These are phyloP conservation scores for Epicoccum nigrum DNA, from an alignment of 2,329 filamentous ascomycete species.

Conservation along the genomic window DNA sequence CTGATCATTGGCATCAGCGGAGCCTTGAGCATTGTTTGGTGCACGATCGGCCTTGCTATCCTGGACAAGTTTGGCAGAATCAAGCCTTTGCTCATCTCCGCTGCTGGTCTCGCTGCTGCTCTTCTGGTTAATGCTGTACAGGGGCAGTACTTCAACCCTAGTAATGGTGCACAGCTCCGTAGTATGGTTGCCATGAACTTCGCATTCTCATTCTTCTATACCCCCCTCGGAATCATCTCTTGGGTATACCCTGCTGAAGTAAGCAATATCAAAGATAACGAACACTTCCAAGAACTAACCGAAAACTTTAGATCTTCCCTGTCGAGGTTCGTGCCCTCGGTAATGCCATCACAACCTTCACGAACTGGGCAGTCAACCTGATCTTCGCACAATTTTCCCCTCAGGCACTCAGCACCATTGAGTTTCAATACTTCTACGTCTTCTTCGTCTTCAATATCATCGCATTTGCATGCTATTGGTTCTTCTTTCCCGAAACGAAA, in stretches of 20 bases:
- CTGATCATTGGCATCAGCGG: conserved; percentile 60
- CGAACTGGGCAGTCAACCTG: conserved; percentile 55
- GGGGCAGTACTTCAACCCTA: conserved; percentile 45
- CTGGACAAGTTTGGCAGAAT: conserved; percentile 57
- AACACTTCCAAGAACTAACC: neutral
- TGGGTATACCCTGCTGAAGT: conserved; percentile 56
- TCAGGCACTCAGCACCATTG: conserved; percentile 38
- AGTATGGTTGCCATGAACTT: conserved; percentile 57
- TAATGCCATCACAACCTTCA: conserved; percentile 53
- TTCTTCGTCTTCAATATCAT: conserved; percentile 55
- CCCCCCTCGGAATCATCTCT: conserved; percentile 53
- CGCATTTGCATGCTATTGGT: conserved; percentile 31
- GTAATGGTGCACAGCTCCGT: conserved; percentile 48
- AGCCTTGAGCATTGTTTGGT: conserved; percentile 57
- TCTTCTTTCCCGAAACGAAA: conserved; percentile 42
- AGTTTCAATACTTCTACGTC: conserved; percentile 57
- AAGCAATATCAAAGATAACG: neutral
- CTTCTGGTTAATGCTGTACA: conserved; percentile 49
- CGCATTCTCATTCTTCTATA: conserved; percentile 55
- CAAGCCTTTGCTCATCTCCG: conserved; percentile 55
- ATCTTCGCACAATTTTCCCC: conserved; percentile 59
- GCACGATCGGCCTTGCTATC: conserved; percentile 52
- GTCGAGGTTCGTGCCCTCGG: conserved; percentile 52
- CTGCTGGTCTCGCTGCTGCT: conserved; percentile 49
- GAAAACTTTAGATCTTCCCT: conserved; percentile 47